Conservation (phyloP, 495 filamentous ascomycete species). For the Hamigera avellanea region DNA sequence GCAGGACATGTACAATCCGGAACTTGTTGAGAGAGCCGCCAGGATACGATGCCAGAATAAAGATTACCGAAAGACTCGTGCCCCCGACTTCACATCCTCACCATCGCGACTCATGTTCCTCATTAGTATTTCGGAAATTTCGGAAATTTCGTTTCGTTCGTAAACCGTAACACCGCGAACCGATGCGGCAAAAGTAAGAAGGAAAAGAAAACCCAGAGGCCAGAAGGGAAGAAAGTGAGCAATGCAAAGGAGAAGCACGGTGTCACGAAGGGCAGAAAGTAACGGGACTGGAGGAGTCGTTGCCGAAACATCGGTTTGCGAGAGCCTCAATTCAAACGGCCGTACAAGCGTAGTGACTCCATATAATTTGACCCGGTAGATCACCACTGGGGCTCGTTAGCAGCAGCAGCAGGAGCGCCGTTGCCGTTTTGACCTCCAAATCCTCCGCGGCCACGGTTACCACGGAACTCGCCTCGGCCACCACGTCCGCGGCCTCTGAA, state of each 20-base stretch:
- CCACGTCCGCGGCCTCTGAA: constrained; percentile 38
- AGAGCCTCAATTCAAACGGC: not conserved
- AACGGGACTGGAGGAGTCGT: too few species aligned
- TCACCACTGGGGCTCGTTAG: not conserved
- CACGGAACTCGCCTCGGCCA: constrained; percentile 23
- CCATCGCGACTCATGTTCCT: constrained; percentile 4
- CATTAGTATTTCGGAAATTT: constrained; percentile 14
- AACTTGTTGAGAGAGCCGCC: constrained; percentile 14
- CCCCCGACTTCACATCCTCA: not conserved
- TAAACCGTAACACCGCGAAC: constrained; percentile 28
- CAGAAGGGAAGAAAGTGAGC: constrained; percentile 1
- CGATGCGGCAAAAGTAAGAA: constrained; percentile 7
- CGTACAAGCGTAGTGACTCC: too few species aligned
- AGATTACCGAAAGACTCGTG: constrained; percentile 2
- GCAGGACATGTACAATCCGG: constrained; percentile 23
- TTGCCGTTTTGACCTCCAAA: constrained; percentile 19
- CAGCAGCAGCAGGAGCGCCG: constrained; percentile 13
- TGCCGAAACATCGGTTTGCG: not conserved
- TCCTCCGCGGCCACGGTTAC: constrained; percentile 23
- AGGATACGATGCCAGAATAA: constrained; percentile 1
- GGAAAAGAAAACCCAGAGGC: constrained; percentile 3
- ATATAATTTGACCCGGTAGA: too few species aligned
- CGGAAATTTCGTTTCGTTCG: constrained; percentile 36
- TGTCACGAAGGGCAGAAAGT: too few species aligned
- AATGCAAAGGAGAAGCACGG: constrained; percentile 2